Percentiles rank a stretch among this genome's conserved stretches.
Evolutionary conservation across 306 rosid genomes (phyloP).

Genomic region (Vicia sativa): DNA sequence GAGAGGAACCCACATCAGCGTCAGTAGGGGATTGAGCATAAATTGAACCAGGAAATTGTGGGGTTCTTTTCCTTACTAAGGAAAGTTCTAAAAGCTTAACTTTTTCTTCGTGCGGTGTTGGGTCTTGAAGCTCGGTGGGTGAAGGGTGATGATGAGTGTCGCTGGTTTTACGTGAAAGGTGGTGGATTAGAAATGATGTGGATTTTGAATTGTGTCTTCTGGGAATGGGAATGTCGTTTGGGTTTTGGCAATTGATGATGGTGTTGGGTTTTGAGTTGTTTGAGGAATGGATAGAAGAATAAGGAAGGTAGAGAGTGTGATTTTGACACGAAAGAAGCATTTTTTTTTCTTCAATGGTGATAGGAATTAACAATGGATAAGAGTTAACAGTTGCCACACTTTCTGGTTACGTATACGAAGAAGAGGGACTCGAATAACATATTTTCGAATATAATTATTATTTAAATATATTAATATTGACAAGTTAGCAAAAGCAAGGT

Average conservation of each 20-base stretch:
- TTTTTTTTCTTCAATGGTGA: background rate
- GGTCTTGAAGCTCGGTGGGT: slow-evolving; percentile 40
- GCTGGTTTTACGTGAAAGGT: slow-evolving; percentile 37
- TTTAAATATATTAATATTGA: no score
- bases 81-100: slow-evolving; percentile 71
- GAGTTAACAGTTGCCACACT: slow-evolving; percentile 17
- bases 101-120: slow-evolving; percentile 53
- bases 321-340: slow-evolving; percentile 52
- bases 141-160: background rate
- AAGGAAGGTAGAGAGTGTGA: slow-evolving; percentile 36
- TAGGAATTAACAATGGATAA: slow-evolving; percentile 36
- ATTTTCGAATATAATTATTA: no score
- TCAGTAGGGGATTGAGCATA: slow-evolving; percentile 78
- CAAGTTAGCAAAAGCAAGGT: background rate
- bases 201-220: slow-evolving; percentile 87
- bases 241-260: slow-evolving; percentile 43
- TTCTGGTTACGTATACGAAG: background rate
- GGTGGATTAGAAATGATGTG: slow-evolving; percentile 49
- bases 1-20: slow-evolving; percentile 71
- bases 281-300: slow-evolving; percentile 25
- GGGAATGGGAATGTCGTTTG: slow-evolving; percentile 45
- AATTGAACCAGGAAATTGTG: slow-evolving; percentile 92
- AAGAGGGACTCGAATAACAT: background rate
- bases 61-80: slow-evolving; percentile 76
- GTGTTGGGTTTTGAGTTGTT: slow-evolving; percentile 33